Base-by-base conservation (phyloP, 2,329 filamentous ascomycete species). In the Pseudocercospora pini-densiflorae region DNA sequence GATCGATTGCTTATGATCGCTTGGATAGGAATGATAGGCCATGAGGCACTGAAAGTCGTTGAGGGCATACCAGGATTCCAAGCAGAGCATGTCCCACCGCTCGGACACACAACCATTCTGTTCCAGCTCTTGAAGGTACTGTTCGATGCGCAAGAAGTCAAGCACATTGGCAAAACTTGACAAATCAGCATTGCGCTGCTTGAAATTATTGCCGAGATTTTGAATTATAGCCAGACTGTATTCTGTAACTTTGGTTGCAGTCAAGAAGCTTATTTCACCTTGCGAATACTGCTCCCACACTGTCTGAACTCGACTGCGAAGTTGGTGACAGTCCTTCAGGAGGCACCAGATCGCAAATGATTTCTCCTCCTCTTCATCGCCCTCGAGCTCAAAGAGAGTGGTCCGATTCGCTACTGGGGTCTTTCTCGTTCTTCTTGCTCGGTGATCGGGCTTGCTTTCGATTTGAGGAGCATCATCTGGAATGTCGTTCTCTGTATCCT, bases 311-410 rank as follows among this genome's bases (percentile, higher is more conserved):
- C 23, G 5, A 53, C 23, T 54, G 45, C 54, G 45, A 62, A 49
- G 29, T 54, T 49, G 47, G 36, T 53, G 24, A 62, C 19, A 27
- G 29, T 62, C 60, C 60, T 62, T 62, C 24, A 62, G 29, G 23
- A 36, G 23, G 36, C 60, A 62, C 45, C 47, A 62, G 5, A 54
- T 7, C 2, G 60, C 60, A 24, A 62, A 62, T 8, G 21, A 24
- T 16, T 53, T 36, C 16, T 62, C 60, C 6, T 62, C 60, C n/a
- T 14, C 27, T 9, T 54, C 27, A 36, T 55, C 43, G 16, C 54
- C 45, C 3, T 51, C 59, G 31, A 27, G 27, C 27, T 27, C 27
- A 27, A 27, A 27, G 27, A 27, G 27, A 3, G 27, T 3, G 27
- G 27, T 27, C 27, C 27, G 27, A 27, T 27, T 27, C 27, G 27